phyloP scores from a whole-genome alignment of 805 yeast genomes.

The Saturnispora kantuleensis region DNA sequence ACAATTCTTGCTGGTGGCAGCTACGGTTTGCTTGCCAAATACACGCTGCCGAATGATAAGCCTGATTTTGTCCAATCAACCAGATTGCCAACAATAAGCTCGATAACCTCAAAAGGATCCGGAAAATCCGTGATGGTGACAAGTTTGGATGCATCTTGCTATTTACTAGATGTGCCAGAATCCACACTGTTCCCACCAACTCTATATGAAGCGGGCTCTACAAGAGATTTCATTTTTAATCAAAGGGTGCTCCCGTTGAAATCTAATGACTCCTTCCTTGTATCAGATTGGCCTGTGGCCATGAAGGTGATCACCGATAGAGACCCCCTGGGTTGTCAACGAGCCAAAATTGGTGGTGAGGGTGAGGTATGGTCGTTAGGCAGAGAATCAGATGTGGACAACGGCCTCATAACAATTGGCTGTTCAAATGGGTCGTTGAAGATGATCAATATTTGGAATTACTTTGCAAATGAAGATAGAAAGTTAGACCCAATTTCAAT shows the following conservation, averaged over 20 bases:
- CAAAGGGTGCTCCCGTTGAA: neutral
- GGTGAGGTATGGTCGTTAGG: conserved; percentile 11
- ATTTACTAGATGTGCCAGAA: neutral
- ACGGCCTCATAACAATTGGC: conserved; percentile 11
- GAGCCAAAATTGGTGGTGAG: conserved; percentile 8
- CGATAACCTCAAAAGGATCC: conserved; percentile 14
- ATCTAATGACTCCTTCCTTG: conserved; percentile 1
- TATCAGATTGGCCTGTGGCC: conserved; percentile 9
- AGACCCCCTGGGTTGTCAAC: conserved; percentile 3
- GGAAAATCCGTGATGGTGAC: conserved; percentile 11
- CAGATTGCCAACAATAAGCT: conserved; percentile 16
- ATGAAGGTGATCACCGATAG: conserved; percentile 4
- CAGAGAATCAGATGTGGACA: conserved; percentile 2
- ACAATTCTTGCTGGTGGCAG: conserved; percentile 20
- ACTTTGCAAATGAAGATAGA: conserved; percentile 9
- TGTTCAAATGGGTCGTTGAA: conserved; percentile 16
- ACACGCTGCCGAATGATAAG: conserved; percentile 15
- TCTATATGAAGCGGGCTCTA: conserved; percentile 10
- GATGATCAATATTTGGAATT: conserved; percentile 11
- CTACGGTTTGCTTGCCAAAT: conserved; percentile 23
- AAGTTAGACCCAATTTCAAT: conserved; percentile 12
- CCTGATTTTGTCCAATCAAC: conserved; percentile 21
- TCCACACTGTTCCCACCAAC: neutral
- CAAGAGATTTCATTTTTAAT: conserved; percentile 12
- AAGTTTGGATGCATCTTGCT: conserved; percentile 2